Evolutionary conservation across 1,139 yeast genomes (phyloP), one percentile per base, ranked within the genome.

Genomic region (Yamadazyma spencermartinsiae): DNA sequence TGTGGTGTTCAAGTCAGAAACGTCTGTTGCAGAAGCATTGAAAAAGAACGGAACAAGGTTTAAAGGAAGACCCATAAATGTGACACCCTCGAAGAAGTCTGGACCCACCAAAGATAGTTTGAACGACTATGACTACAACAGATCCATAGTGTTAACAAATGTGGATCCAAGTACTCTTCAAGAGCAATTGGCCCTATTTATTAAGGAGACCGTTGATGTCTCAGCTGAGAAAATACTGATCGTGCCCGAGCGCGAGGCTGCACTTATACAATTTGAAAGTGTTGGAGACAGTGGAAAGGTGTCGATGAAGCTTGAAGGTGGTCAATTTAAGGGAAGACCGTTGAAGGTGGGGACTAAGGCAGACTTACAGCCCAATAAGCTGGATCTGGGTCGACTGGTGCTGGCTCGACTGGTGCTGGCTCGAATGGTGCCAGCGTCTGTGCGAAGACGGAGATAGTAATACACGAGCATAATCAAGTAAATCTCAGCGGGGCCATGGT

Each of bases 281-380:
- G 65, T 68, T 0, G 55, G 61, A 8, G 74, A 72, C 40, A 76
- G 86, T 3, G 92, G 94, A 0, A 71, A 60, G 39, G 85, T 85
- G 0, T 61, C 71, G 0, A 55, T 85, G 56, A 57, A 59, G 3
- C 50, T 82, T n/a, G 70, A 74, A 29, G 77, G 79, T 0, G 49
- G 48, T 9, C 50, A 44, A 7, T 60, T 76, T 18, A 72, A 69
- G 10, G 72, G 63, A 1, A 56, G 52, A 20, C 36, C 38, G 0
- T 49, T 81, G 2, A 49, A 53, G 14, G 56, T 74, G 18, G 74
- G 74, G 1, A 51, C 68, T 4, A 30, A 19, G 18, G 17, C 10
- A 5, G 33, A 30, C 10, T 19, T 30, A 8, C 27, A 18, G n/a
- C 17, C 35, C 26, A 38, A 24, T 12, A 5, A n/a, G 10, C 10